Evolutionary conservation across 1,284 basidiomycete genomes (phyloP).

Genomic region (Polyporus tsugae): DNA sequence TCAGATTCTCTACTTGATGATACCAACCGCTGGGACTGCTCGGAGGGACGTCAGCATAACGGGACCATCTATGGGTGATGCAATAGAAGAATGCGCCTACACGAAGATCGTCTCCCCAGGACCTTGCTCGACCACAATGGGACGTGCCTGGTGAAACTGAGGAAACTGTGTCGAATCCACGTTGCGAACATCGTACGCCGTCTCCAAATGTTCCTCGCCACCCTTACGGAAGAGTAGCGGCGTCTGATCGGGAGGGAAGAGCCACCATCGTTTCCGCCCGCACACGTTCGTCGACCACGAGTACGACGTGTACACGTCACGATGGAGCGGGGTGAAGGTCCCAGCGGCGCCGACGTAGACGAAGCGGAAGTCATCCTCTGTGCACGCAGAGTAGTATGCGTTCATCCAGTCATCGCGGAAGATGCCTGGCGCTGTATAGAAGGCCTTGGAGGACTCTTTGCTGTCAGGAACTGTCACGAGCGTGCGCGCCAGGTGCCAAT

Average conservation of each 20-base stretch:
- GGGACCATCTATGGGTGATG: not conserved
- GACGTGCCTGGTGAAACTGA: constrained; percentile 29
- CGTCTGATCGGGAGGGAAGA: constrained; percentile 42
- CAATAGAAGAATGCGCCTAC: constrained; percentile 25
- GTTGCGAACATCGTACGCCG: constrained; percentile 39
- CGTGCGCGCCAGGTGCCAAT: constrained; percentile 42
- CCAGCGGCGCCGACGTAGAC: constrained; percentile 42
- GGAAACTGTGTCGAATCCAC: constrained; percentile 36
- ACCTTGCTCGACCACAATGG: constrained; percentile 41
- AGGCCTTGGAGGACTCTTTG: constrained; percentile 8
- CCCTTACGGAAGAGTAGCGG: constrained; percentile 36
- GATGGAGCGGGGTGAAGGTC: constrained; percentile 44
- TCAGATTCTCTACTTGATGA: constrained; percentile 44
- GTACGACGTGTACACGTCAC: constrained; percentile 45
- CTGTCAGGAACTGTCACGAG: not conserved
- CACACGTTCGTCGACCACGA: constrained; percentile 45
- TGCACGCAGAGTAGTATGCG: constrained; percentile 41
- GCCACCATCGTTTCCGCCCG: constrained; percentile 45
- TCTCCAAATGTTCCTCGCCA: constrained; percentile 33
- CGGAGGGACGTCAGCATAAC: not conserved
- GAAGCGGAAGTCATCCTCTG: constrained; percentile 44
- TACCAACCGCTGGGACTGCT: constrained; percentile 44
- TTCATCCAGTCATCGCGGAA: constrained; percentile 47
- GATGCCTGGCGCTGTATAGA: constrained; percentile 42
- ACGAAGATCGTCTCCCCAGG: constrained; percentile 44